Evolutionary conservation across 176 grass and related monocot species (phyloP), one percentile per base, ranked within the genome.

Genomic region (Guadua angustifolia): DNA sequence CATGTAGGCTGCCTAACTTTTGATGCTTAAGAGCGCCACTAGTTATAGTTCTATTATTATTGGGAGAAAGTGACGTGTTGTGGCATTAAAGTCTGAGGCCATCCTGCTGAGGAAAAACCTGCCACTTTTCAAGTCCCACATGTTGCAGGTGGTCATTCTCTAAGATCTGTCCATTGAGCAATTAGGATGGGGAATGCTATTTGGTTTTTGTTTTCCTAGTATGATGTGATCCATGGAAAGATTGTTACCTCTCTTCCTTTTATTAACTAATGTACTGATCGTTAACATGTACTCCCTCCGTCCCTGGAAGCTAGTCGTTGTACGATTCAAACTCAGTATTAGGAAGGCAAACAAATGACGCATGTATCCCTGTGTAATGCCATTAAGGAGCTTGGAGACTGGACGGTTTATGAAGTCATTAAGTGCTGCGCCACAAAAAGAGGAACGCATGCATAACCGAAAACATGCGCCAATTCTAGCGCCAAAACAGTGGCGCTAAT

Each of bases 71-170:
- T 35, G 47, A 67, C 50, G 43, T 67, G 22, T 57, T 82, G 17
- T 49, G 24, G 15, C 40, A 81, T 68, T 64, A 66, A 45, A 75
- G 5, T 19, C 9, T 75, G 57, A 71, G 49, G 26, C n/a, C 7
- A 35, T 66, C 78, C 21, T n/a, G 4, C 58, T 53, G 14, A 59
- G 40, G 67, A 79, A 82, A 83, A 73, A 46, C 53, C 40, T 90
- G 36, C 21, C 4, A 0, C 58, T n/a, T 25, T 86, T 73, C 9
- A 2, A 64, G 62, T 36, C 56, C 36, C 83, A 82, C 15, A 1
- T 81, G 22, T 71, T 86, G 14, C 55, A 71, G 35, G 44, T 71
- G 15, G 15, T 24, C 46, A 55, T 77, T 77, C 22, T 44, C 11
- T 52, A 35, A 15, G 32, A 21, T 53, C 33, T 44, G 16, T 53